These are phyloP conservation scores for Tetracladium marchalianum DNA, from an alignment of 495 filamentous ascomycete genomes.

Conservation along the genomic window DNA sequence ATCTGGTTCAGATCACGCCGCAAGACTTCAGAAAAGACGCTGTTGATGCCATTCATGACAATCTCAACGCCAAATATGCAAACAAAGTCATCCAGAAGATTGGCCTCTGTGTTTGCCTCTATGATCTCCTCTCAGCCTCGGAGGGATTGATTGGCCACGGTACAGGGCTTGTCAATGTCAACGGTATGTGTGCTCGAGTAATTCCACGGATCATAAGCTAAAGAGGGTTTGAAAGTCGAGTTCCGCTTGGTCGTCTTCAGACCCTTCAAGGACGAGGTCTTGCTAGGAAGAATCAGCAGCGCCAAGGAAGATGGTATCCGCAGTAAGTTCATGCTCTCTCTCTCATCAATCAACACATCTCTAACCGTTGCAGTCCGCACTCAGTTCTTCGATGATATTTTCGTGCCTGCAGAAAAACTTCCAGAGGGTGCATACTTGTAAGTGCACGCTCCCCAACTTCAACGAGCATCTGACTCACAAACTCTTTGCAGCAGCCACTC, in stretches of 20 bases:
- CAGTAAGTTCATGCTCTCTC: slow-evolving; percentile 36
- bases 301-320: slow-evolving; percentile 65
- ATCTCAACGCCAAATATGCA: slow-evolving; percentile 90
- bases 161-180: slow-evolving; percentile 80
- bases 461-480: slow-evolving; percentile 6
- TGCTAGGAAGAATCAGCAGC: slow-evolving; percentile 68
- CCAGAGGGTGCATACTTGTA: slow-evolving; percentile 67
- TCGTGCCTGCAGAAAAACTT: slow-evolving; percentile 60
- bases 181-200: slow-evolving; percentile 45
- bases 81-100: slow-evolving; percentile 78
- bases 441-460: slow-evolving; percentile 23
- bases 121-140: slow-evolving; percentile 73
- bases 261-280: slow-evolving; percentile 85
- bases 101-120: slow-evolving; percentile 85
- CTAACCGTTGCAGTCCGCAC: slow-evolving; percentile 47
- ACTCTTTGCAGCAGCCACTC: slow-evolving; percentile 43
- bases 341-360: background rate
- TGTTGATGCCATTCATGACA: slow-evolving; percentile 74
- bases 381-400: slow-evolving; percentile 87
- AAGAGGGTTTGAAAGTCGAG: slow-evolving; percentile 47
- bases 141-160: slow-evolving; percentile 91
- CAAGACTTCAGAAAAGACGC: slow-evolving; percentile 76
- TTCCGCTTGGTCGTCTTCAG: slow-evolving; percentile 91
- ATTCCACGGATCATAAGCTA: background rate
- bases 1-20: slow-evolving; percentile 84